These are phyloP conservation scores for Colletotrichum sp. DNA, from an alignment of 2,329 filamentous ascomycete genomes.

Conservation along the genomic window DNA sequence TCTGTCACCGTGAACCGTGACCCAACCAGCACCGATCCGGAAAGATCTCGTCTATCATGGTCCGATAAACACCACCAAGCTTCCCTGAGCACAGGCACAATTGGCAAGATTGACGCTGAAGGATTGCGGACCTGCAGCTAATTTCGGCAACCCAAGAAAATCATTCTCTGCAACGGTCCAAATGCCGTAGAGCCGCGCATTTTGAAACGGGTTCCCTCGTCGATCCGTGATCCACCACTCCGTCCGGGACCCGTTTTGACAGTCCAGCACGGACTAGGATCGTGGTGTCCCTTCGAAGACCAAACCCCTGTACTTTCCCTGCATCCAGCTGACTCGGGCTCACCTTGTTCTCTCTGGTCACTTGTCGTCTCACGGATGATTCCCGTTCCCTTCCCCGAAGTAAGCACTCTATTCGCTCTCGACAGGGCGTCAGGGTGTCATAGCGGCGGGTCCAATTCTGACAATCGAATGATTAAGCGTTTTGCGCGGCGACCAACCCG, in stretches of 20 bases:
- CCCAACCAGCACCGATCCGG: not conserved
- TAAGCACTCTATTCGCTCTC: not conserved
- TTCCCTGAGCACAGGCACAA: not conserved
- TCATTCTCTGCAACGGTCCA: not conserved
- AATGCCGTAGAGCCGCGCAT: not conserved
- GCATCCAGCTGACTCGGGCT: not conserved
- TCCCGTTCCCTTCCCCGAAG: not conserved
- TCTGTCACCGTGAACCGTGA: not conserved
- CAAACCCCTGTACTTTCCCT: not conserved
- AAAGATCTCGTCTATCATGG: not conserved
- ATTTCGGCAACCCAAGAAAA: not conserved
- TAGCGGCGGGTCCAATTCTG: not conserved
- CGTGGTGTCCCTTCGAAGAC: not conserved
- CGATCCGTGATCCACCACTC: not conserved
- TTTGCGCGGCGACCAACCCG: not conserved
- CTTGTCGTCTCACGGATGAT: not conserved
- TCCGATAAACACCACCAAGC: not conserved
- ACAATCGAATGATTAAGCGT: not conserved
- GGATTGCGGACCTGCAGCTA: not conserved
- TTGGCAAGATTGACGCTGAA: not conserved
- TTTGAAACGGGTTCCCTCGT: not conserved
- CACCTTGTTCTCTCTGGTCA: not conserved
- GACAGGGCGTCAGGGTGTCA: not conserved
- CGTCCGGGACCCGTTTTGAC: not conserved
- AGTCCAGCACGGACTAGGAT: not conserved